phyloP scores from a whole-genome alignment of 208 protist genomes.

The Trypanosoma congolense region DNA sequence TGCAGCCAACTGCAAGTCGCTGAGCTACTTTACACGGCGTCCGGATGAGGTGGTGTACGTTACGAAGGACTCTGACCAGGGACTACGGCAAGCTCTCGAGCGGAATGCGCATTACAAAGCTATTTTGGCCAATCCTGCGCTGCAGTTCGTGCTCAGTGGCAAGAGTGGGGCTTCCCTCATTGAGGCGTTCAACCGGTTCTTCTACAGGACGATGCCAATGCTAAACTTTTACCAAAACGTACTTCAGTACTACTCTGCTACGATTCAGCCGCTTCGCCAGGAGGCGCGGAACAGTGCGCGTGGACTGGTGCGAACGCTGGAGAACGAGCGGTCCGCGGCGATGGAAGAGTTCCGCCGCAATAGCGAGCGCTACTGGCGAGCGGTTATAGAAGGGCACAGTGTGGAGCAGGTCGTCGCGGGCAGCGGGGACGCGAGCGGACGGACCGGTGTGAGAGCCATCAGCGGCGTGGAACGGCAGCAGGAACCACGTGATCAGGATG shows the following conservation, averaged over 20 bases:
- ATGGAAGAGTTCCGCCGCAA: conserved; percentile 86
- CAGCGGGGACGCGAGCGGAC: conserved; percentile 13
- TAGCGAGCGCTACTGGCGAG: conserved; percentile 84
- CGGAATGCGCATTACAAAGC: conserved; percentile 43
- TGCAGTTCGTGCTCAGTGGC: conserved; percentile 45
- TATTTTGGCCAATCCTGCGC: conserved; percentile 43
- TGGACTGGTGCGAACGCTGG: conserved; percentile 41
- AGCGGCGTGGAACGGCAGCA: background rate
- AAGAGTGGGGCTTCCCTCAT: conserved; percentile 31
- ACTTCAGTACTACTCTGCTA: conserved; percentile 35
- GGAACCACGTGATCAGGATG: background rate
- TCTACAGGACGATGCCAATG: conserved; percentile 75
- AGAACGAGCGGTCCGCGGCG: conserved; percentile 50
- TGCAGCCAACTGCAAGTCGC: conserved; percentile 47
- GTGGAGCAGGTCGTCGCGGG: conserved; percentile 30
- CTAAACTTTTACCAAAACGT: conserved; percentile 62
- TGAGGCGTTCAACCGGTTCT: conserved; percentile 72
- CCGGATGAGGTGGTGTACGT: conserved; percentile 63
- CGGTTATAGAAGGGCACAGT: conserved; percentile 65
- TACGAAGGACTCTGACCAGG: conserved; percentile 50
- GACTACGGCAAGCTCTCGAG: conserved; percentile 33
- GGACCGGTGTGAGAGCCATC: conserved; percentile 10
- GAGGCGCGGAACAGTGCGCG: conserved; percentile 43
- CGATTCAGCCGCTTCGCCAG: conserved; percentile 28
- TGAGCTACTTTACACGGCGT: conserved; percentile 57